These are phyloP conservation scores for Sisymbrium altissimum DNA, from an alignment of 345 rosid species.

Conservation along the genomic window DNA sequence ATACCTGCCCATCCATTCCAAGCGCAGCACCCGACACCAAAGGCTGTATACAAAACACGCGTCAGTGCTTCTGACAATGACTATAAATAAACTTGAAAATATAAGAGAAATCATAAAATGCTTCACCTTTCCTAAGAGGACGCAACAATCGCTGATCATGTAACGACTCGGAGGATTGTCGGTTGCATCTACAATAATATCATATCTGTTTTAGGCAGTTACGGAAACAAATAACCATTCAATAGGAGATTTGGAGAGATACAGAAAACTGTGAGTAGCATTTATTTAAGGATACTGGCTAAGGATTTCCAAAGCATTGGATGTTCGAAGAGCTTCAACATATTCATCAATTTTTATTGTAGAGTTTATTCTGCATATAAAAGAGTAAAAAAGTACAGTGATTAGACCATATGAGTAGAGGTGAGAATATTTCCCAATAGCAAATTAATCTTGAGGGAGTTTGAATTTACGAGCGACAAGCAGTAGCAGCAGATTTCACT, in stretches of 20 bases:
- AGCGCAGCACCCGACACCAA: slow-evolving; percentile 97
- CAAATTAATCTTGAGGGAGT: background rate
- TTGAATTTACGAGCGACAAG: slow-evolving; percentile 70
- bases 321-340: slow-evolving; percentile 73
- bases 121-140: slow-evolving; percentile 81
- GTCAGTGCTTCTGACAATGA: background rate
- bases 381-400: background rate
- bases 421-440: background rate
- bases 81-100: background rate
- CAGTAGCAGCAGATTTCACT: slow-evolving; percentile 87
- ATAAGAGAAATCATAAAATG: slow-evolving; percentile 15
- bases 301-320: slow-evolving; percentile 85
- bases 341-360: slow-evolving; percentile 66
- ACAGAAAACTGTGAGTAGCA: background rate
- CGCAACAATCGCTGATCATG: slow-evolving; percentile 97
- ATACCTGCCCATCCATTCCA: slow-evolving; percentile 96
- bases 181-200: slow-evolving; percentile 81
- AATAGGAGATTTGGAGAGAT: background rate
- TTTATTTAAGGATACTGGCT: slow-evolving; percentile 71
- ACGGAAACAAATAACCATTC: slow-evolving; percentile 31
- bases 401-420: background rate
- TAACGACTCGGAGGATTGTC: slow-evolving; percentile 98
- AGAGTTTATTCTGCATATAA: slow-evolving; percentile 65
- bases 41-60: slow-evolving; percentile 51
- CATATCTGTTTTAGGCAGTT: slow-evolving; percentile 58